phyloP scores from a whole-genome alignment of 371 early-diverging fungal species.

The Rhizopus stolonifer region DNA sequence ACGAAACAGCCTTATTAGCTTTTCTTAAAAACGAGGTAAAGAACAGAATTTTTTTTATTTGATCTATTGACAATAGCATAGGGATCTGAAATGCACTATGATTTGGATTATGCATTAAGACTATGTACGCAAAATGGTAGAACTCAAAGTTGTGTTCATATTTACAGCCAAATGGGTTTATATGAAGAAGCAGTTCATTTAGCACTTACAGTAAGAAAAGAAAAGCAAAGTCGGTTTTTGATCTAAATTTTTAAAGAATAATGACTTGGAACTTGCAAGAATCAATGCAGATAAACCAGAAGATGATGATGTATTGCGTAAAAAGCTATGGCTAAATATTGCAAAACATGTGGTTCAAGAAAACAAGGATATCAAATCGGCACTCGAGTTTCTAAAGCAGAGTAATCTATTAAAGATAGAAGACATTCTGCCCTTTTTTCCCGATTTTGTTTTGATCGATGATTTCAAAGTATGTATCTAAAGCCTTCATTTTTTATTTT shows the following conservation, averaged over 20 bases:
- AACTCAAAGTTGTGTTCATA: constrained; percentile 77
- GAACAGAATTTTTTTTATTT: constrained; percentile 79
- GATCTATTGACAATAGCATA: constrained; percentile 41
- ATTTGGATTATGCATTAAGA: constrained; percentile 85
- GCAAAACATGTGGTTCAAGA: constrained; percentile 87
- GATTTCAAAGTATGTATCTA: constrained; percentile 84
- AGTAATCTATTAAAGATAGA: constrained; percentile 90
- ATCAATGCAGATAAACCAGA: constrained; percentile 91
- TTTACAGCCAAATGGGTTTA: constrained; percentile 81
- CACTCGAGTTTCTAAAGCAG: constrained; percentile 78
- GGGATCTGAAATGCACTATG: constrained; percentile 74
- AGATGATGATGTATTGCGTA: constrained; percentile 71
- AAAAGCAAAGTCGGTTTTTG: constrained; percentile 34
- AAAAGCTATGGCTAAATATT: constrained; percentile 90
- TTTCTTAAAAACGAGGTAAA: constrained; percentile 73
- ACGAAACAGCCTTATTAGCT: constrained; percentile 61
- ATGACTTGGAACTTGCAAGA: constrained; percentile 86
- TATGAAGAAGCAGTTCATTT: constrained; percentile 88
- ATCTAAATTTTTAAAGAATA: constrained; percentile 71
- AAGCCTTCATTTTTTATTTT: background rate
- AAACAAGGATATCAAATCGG: constrained; percentile 79
- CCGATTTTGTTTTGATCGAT: constrained; percentile 92
- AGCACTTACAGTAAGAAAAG: constrained; percentile 64
- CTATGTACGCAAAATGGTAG: constrained; percentile 75
- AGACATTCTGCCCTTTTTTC: constrained; percentile 93